A percentile compares a stretch with the other conserved stretches of the same genome.
Conservation (phyloP, 352 stramenopile genomes). For the Globisporangium carolinianum region DNA sequence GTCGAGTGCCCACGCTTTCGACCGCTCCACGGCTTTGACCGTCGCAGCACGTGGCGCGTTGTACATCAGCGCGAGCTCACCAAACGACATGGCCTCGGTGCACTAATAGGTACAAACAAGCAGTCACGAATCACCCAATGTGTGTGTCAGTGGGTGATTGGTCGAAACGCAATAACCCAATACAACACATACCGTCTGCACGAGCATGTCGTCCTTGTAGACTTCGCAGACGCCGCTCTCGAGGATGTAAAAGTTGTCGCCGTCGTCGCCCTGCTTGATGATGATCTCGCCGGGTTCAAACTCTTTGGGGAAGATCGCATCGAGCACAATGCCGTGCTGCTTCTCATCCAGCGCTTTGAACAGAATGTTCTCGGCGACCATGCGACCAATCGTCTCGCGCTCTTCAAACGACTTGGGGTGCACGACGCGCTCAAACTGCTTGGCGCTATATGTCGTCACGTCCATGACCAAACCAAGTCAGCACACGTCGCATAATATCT, state of each 20-base stretch:
- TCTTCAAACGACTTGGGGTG: slow-evolving; percentile 83
- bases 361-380: slow-evolving; percentile 86
- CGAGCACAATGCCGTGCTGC: slow-evolving; percentile 79
- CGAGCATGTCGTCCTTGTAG: slow-evolving; percentile 84
- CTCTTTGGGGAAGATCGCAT: slow-evolving; percentile 84
- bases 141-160: background rate
- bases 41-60: slow-evolving; percentile 94
- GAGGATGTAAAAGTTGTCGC: slow-evolving; percentile 95
- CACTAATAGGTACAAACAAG: slow-evolving; percentile 30
- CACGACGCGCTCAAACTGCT: slow-evolving; percentile 76
- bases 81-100: slow-evolving; percentile 90
- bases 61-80: slow-evolving; percentile 97
- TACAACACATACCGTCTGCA: slow-evolving; percentile 48
- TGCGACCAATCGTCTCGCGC: slow-evolving; percentile 62
- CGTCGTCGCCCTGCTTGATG: slow-evolving; percentile 88
- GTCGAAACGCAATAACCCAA: background rate
- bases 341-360: slow-evolving; percentile 89
- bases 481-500: too few relatives aligned
- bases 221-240: slow-evolving; percentile 89
- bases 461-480: too few relatives aligned
- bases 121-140: background rate
- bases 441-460: slow-evolving; percentile 28
- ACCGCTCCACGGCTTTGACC: slow-evolving; percentile 87
- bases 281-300: slow-evolving; percentile 75
- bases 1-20: slow-evolving; percentile 90